Percentiles rank a stretch among this genome's conserved stretches.
Conservation (phyloP, 192 early-diverging fungal genomes). For the Glomus cerebriforme region DNA sequence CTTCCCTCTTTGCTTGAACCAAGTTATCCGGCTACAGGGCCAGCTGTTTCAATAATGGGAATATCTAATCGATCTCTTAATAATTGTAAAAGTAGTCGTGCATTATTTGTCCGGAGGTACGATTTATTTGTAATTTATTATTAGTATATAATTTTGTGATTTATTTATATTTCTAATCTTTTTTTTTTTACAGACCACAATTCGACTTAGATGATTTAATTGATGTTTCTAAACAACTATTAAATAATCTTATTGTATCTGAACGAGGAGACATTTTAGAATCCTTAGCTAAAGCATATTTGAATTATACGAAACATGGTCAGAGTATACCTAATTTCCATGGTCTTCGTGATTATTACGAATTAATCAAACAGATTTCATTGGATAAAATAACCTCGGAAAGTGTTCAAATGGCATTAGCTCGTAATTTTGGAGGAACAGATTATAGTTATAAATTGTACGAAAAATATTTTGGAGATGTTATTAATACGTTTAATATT, state of each 20-base stretch:
- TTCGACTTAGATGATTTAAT: neutral
- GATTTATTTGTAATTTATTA: neutral
- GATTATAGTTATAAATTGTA: neutral
- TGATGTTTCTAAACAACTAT: neutral
- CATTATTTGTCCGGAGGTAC: conserved; percentile 13
- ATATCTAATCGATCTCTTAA: conserved; percentile 27
- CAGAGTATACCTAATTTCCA: conserved; percentile 26
- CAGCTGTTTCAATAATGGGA: conserved; percentile 1
- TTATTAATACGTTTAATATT: neutral
- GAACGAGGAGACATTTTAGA: neutral
- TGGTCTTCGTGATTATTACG: conserved; percentile 10
- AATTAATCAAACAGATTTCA: neutral
- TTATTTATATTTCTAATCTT: too few relatives aligned
- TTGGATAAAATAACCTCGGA: neutral
- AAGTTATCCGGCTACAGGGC: too few relatives aligned
- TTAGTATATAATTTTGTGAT: too few relatives aligned
- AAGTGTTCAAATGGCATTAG: neutral
- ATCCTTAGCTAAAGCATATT: neutral
- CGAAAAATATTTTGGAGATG: neutral
- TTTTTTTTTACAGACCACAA: neutral
- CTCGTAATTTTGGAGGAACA: conserved; percentile 32
- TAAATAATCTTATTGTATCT: neutral
- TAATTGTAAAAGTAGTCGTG: conserved; percentile 29
- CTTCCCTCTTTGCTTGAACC: conserved; percentile 1
- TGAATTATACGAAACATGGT: neutral